Evolutionary conservation across 140 eudicot species (phyloP).

Genomic region (Ambrosia hybrid): DNA sequence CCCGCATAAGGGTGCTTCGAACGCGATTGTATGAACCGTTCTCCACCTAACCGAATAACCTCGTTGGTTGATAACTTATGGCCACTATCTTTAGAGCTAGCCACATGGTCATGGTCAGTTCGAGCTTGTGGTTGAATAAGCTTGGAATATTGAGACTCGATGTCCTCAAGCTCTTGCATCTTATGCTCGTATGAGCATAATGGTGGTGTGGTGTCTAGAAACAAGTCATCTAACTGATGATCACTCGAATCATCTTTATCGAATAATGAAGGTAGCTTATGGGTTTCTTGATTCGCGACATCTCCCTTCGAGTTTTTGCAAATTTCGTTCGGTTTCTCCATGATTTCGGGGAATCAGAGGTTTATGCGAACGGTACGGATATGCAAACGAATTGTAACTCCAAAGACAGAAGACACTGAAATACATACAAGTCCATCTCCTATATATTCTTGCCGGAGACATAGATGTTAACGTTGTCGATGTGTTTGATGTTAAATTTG

Average conservation of each 20-base stretch:
- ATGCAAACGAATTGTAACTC: no score
- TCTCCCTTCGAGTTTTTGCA: slow-evolving; percentile 17
- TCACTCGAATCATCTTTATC: neutral
- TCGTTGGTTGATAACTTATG: slow-evolving; percentile 29
- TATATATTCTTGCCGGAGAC: no score
- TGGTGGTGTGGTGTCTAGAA: slow-evolving; percentile 23
- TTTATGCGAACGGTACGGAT: no score
- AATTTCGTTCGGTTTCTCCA: slow-evolving; percentile 2
- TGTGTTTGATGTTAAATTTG: slow-evolving; percentile 12
- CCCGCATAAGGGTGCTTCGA: slow-evolving; percentile 29
- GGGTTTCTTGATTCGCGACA: neutral
- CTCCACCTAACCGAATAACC: slow-evolving; percentile 40
- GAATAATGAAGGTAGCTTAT: neutral
- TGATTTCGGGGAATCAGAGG: no score
- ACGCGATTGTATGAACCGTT: slow-evolving; percentile 39
- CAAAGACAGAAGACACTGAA: no score
- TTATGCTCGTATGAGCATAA: slow-evolving; percentile 21
- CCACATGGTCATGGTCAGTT: neutral
- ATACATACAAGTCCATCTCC: no score
- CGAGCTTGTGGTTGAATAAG: slow-evolving; percentile 23
- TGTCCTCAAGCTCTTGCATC: no score
- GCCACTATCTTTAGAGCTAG: slow-evolving; percentile 3
- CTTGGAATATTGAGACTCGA: slow-evolving; percentile 30
- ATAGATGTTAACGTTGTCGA: slow-evolving; percentile 24
- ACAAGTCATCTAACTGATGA: slow-evolving; percentile 22